A percentile compares a stretch with the other conserved stretches of the same genome.
These are phyloP conservation scores for Hydnum rufescens DNA, from an alignment of 768 basidiomycete species.

Conservation along the genomic window DNA sequence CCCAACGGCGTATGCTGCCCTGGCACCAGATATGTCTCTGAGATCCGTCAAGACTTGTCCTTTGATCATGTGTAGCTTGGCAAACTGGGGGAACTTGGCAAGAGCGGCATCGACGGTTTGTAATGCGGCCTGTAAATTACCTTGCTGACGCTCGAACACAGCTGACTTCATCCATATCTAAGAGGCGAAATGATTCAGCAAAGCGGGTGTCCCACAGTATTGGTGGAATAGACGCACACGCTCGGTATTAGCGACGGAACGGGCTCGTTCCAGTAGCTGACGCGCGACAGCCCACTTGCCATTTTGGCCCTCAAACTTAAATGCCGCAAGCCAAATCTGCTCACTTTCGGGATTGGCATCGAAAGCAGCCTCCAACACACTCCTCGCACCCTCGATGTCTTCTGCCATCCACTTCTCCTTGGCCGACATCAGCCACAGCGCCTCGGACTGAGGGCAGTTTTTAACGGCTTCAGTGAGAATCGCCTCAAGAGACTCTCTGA, in stretches of 20 bases:
- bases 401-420: conserved; percentile 91
- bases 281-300: conserved; percentile 72
- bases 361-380: conserved; percentile 77
- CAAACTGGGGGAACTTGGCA: conserved; percentile 66
- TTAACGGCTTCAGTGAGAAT: conserved; percentile 68
- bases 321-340: conserved; percentile 93
- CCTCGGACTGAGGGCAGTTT: conserved; percentile 88
- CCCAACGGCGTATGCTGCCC: conserved; percentile 66
- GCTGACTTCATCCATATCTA: conserved; percentile 99
- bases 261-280: conserved; percentile 70
- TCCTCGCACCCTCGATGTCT: conserved; percentile 78
- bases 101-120: conserved; percentile 57
- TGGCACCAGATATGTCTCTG: conserved; percentile 41
- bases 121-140: conserved; percentile 50
- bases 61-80: conserved; percentile 94
- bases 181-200: neutral
- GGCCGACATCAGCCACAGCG: conserved; percentile 93
- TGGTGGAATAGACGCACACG: conserved; percentile 31
- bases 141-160: conserved; percentile 83
- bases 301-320: conserved; percentile 93
- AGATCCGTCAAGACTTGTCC: conserved; percentile 67
- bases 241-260: conserved; percentile 81
- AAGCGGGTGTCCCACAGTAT: neutral
- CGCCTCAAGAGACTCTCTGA: conserved; percentile 58
- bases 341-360: conserved; percentile 92